These are phyloP conservation scores for Monosporascus sp. DNA, from an alignment of 2,329 filamentous ascomycete species.

Conservation along the genomic window DNA sequence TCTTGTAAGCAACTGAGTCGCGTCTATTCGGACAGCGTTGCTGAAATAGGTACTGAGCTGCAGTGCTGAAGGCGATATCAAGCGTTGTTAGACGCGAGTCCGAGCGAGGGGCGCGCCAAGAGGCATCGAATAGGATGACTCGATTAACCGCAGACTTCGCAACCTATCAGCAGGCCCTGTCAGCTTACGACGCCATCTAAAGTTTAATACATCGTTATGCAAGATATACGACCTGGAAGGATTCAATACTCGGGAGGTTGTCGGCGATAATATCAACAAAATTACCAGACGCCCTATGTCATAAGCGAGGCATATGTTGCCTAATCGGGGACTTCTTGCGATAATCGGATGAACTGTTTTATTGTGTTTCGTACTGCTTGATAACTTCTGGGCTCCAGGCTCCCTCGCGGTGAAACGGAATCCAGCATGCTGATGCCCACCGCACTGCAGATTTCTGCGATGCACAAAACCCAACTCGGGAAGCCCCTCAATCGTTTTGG, in stretches of 20 bases:
- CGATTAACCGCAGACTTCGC: background rate
- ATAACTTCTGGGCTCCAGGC: background rate
- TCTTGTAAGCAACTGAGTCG: background rate
- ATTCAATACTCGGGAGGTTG: background rate
- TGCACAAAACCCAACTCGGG: background rate
- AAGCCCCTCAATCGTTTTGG: background rate
- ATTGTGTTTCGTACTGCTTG: background rate
- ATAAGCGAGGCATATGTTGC: too few species aligned
- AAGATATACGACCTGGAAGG: background rate
- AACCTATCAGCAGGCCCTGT: background rate
- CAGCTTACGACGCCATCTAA: background rate
- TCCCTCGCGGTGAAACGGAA: background rate
- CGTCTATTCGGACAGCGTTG: background rate
- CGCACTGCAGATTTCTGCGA: background rate
- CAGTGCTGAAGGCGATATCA: background rate
- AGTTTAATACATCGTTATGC: background rate
- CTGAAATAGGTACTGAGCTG: background rate
- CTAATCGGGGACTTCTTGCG: too few species aligned
- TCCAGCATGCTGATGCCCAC: background rate
- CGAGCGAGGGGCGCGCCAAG: too few species aligned
- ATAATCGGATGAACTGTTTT: too few species aligned
- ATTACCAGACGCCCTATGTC: too few species aligned
- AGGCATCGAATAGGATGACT: background rate
- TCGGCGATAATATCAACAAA: background rate
- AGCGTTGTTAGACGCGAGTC: background rate